A percentile compares a stretch with the other conserved stretches of the same genome.
Conservation (phyloP, 768 basidiomycete genomes). For the Glaciozyma antarctica region DNA sequence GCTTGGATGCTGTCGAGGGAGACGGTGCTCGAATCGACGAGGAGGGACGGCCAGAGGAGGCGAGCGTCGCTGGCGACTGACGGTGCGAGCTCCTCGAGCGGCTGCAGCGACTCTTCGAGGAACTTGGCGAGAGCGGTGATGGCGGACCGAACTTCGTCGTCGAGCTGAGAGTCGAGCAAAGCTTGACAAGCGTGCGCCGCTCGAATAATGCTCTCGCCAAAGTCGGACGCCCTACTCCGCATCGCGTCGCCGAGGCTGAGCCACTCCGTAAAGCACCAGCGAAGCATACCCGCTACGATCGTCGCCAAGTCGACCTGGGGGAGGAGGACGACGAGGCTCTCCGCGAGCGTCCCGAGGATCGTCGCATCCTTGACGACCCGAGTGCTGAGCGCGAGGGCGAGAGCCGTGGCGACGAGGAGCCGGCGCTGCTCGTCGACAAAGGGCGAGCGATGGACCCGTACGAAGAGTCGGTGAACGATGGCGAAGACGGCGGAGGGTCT, state of each 20-base stretch:
- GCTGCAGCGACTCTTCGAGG: not conserved
- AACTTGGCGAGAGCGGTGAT: not conserved
- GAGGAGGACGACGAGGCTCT: slow-evolving; percentile 58
- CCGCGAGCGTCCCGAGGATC: slow-evolving; percentile 59
- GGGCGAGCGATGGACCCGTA: slow-evolving; percentile 54
- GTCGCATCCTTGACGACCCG: slow-evolving; percentile 51
- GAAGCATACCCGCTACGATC: slow-evolving; percentile 43
- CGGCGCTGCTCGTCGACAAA: slow-evolving; percentile 78
- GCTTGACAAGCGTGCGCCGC: slow-evolving; percentile 23
- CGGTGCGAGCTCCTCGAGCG: no score
- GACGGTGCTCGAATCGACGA: not conserved
- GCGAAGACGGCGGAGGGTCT: slow-evolving; percentile 58
- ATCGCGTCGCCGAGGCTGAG: not conserved
- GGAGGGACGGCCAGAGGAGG: slow-evolving; percentile 12
- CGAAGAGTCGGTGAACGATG: slow-evolving; percentile 62
- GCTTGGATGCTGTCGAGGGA: not conserved
- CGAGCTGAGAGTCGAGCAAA: not conserved
- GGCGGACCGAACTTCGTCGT: not conserved
- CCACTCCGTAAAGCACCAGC: slow-evolving; percentile 43
- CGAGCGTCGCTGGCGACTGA: not conserved
- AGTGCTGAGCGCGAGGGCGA: slow-evolving; percentile 60
- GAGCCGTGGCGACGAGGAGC: slow-evolving; percentile 57
- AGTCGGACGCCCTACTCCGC: not conserved
- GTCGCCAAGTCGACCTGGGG: slow-evolving; percentile 55
- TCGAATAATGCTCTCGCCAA: slow-evolving; percentile 29